A percentile compares a stretch with the other conserved stretches of the same genome.
Evolutionary conservation across 1,284 basidiomycete species (phyloP).

Genomic region (Abortiporus biennis): DNA sequence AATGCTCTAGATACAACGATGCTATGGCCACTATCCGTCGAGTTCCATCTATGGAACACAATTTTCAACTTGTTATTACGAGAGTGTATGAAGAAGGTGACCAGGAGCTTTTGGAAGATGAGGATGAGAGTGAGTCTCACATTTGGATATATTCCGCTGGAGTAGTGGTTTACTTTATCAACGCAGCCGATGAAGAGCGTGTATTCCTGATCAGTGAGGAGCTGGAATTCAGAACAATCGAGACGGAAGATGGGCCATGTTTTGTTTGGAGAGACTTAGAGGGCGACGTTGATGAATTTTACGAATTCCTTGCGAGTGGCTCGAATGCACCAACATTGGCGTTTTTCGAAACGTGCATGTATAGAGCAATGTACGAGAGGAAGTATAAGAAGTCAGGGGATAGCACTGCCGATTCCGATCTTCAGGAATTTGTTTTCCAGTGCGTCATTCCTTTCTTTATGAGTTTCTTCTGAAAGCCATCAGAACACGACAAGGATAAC

Average conservation of each 20-base stretch:
- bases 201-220: constrained; percentile 89
- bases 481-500: neutral
- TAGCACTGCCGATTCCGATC: constrained; percentile 56
- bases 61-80: constrained; percentile 96
- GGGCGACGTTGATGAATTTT: constrained; percentile 76
- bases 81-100: constrained; percentile 95
- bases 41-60: constrained; percentile 74
- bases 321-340: constrained; percentile 81
- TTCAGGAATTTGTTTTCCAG: constrained; percentile 78
- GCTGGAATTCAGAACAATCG: constrained; percentile 75
- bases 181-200: constrained; percentile 84
- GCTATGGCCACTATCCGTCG: constrained; percentile 93
- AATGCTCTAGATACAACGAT: constrained; percentile 76
- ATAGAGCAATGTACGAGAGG: constrained; percentile 92
- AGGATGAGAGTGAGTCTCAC: constrained; percentile 64
- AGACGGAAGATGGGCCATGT: constrained; percentile 66
- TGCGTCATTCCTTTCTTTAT: constrained; percentile 33
- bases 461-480: constrained; percentile 1
- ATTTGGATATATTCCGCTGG: neutral
- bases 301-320: constrained; percentile 75
- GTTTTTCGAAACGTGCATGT: constrained; percentile 90
- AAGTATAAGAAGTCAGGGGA: constrained; percentile 77
- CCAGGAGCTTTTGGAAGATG: constrained; percentile 89
- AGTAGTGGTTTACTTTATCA: neutral
- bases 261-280: constrained; percentile 90